These are phyloP conservation scores for Pterocarpus macrocarpus DNA, from an alignment of 306 rosid species.

Conservation along the genomic window DNA sequence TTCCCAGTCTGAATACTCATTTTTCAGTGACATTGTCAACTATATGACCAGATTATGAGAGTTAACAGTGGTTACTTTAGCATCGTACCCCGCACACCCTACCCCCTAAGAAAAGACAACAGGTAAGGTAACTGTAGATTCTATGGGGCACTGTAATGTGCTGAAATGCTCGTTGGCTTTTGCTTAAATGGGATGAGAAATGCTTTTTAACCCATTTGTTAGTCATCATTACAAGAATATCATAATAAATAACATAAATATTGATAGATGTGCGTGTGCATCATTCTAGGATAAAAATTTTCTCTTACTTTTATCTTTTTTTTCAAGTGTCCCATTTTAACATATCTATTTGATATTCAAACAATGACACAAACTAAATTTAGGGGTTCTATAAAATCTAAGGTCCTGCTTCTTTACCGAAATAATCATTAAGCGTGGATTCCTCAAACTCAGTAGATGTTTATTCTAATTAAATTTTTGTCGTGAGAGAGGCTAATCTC, in stretches of 20 bases:
- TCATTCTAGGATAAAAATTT: too few relatives aligned
- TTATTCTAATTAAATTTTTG: not conserved
- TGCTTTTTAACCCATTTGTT: too few relatives aligned
- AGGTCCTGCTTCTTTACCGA: conserved; percentile 15
- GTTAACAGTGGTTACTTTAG: conserved; percentile 16
- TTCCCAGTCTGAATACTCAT: conserved; percentile 4
- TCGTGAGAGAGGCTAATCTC: conserved; percentile 11
- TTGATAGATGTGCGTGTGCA: too few relatives aligned
- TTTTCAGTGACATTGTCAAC: conserved; percentile 38
- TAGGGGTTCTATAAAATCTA: not conserved
- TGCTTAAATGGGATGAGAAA: not conserved
- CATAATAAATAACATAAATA: too few relatives aligned
- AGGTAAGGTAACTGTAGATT: conserved; percentile 11
- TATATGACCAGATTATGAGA: conserved; percentile 23
- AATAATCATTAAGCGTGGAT: conserved; percentile 32
- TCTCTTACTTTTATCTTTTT: too few relatives aligned
- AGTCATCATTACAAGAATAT: too few relatives aligned
- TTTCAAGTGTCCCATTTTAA: too few relatives aligned
- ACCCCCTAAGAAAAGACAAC: conserved; percentile 12
- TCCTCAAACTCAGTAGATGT: conserved; percentile 19
- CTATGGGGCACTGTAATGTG: conserved; percentile 6
- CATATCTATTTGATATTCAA: too few relatives aligned
- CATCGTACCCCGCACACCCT: not conserved
- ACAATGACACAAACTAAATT: too few relatives aligned
- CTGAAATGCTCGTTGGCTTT: conserved; percentile 39